Percentiles rank a stretch among this genome's conserved stretches.
Conservation (phyloP, 768 basidiomycete genomes). For the Artomyces pyxidatus region DNA sequence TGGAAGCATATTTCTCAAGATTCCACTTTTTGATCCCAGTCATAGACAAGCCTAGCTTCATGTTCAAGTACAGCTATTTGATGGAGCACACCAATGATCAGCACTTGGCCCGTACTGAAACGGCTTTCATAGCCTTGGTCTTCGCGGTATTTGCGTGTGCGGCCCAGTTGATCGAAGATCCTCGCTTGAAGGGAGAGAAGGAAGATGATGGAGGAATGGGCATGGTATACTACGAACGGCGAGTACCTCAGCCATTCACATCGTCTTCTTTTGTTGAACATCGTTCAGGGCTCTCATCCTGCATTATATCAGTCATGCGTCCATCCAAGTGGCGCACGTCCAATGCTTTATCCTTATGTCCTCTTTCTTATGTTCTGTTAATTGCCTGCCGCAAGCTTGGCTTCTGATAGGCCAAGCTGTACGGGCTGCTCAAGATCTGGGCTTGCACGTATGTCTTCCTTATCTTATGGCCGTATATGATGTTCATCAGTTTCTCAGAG, state of each 20-base stretch:
- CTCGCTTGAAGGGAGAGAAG: slow-evolving; percentile 51
- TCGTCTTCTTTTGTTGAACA: neutral
- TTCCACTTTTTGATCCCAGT: slow-evolving; percentile 87
- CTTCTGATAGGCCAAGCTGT: slow-evolving; percentile 87
- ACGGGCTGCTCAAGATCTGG: slow-evolving; percentile 83
- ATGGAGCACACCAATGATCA: slow-evolving; percentile 64
- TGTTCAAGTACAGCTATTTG: slow-evolving; percentile 58
- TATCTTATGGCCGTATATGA: slow-evolving; percentile 14
- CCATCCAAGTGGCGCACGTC: slow-evolving; percentile 78
- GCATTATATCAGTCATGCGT: slow-evolving; percentile 87
- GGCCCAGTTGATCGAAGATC: slow-evolving; percentile 70
- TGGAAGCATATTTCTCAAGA: slow-evolving; percentile 80
- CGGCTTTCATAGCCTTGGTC: slow-evolving; percentile 71
- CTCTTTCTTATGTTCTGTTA: slow-evolving; percentile 86
- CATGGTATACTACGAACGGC: slow-evolving; percentile 88
- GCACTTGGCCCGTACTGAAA: slow-evolving; percentile 46
- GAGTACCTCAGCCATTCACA: slow-evolving; percentile 7
- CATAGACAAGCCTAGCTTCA: slow-evolving; percentile 78
- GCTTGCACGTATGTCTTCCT: slow-evolving; percentile 67
- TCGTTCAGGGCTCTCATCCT: slow-evolving; percentile 71
- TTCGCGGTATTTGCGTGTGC: slow-evolving; percentile 91
- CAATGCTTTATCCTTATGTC: slow-evolving; percentile 87
- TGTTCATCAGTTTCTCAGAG: slow-evolving; percentile 42
- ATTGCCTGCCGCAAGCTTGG: slow-evolving; percentile 93
- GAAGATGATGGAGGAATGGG: slow-evolving; percentile 79